These are phyloP conservation scores for Trichoderma aggressivum DNA, from an alignment of 2,329 filamentous ascomycete genomes.

Conservation along the genomic window DNA sequence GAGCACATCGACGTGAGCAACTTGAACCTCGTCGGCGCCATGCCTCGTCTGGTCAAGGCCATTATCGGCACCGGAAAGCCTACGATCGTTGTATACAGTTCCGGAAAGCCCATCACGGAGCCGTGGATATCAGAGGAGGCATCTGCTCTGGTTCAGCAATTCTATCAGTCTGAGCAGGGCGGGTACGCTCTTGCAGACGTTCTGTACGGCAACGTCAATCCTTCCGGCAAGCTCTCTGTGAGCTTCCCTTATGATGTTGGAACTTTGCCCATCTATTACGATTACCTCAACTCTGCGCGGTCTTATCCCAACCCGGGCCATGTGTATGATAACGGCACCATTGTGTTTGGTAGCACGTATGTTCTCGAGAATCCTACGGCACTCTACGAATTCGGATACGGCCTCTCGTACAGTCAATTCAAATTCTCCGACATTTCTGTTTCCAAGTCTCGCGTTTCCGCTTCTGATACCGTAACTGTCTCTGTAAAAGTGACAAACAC, in stretches of 20 bases:
- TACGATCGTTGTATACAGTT: neutral
- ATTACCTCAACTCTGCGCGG: neutral
- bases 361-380: neutral
- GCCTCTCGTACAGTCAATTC: slow-evolving; percentile 3
- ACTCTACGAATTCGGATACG: slow-evolving; percentile 5
- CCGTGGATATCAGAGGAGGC: slow-evolving; percentile 1
- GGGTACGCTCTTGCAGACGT: slow-evolving; percentile 5
- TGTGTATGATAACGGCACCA: neutral
- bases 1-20: slow-evolving; percentile 3
- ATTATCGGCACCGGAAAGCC: slow-evolving; percentile 5
- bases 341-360: slow-evolving; percentile 3
- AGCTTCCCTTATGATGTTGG: slow-evolving; percentile 9
- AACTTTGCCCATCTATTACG: slow-evolving; percentile 5
- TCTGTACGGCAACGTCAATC: neutral
- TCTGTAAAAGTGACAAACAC: neutral
- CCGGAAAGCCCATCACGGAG: slow-evolving; percentile 4
- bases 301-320: neutral
- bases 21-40: neutral
- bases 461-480: neutral
- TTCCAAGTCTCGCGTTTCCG: neutral
- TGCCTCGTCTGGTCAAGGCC: slow-evolving; percentile 6
- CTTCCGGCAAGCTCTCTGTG: slow-evolving; percentile 6
- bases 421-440: neutral
- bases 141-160: slow-evolving; percentile 4
- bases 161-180: slow-evolving; percentile 1